Conservation (phyloP, 352 stramenopile species). For the Aphanomyces stellatus region DNA sequence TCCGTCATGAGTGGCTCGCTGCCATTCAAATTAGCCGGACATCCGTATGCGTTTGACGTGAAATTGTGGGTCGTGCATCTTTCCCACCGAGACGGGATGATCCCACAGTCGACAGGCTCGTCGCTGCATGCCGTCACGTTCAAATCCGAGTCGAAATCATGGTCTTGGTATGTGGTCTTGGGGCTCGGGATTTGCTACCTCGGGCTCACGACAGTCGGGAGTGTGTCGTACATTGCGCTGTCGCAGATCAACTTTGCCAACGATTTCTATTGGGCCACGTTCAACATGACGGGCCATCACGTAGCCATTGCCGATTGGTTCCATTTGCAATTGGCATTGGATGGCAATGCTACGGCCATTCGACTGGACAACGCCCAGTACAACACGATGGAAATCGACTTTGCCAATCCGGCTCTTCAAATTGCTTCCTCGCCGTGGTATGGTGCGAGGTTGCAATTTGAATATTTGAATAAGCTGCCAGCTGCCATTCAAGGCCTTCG, state of each 20-base stretch:
- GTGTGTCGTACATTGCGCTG: conserved; percentile 3
- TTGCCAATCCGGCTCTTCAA: background rate
- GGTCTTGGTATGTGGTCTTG: too few relatives aligned
- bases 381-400: too few relatives aligned
- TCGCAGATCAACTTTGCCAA: conserved; percentile 1
- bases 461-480: too few relatives aligned
- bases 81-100: background rate
- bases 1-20: background rate
- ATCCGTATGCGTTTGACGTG: background rate
- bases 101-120: background rate
- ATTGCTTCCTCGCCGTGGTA: background rate
- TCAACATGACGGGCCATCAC: background rate
- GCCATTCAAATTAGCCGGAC: background rate
- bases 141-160: background rate
- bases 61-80: background rate
- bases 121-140: background rate
- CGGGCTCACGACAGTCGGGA: background rate
- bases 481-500: background rate
- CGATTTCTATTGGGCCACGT: conserved; percentile 9
- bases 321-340: background rate
- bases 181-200: background rate
- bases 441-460: background rate
- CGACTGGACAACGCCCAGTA: background rate
- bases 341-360: too few relatives aligned
- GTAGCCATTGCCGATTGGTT: background rate